Evolutionary conservation across 768 basidiomycete genomes (phyloP), one percentile per base, ranked within the genome.

Genomic region (Lentinula sp.): DNA sequence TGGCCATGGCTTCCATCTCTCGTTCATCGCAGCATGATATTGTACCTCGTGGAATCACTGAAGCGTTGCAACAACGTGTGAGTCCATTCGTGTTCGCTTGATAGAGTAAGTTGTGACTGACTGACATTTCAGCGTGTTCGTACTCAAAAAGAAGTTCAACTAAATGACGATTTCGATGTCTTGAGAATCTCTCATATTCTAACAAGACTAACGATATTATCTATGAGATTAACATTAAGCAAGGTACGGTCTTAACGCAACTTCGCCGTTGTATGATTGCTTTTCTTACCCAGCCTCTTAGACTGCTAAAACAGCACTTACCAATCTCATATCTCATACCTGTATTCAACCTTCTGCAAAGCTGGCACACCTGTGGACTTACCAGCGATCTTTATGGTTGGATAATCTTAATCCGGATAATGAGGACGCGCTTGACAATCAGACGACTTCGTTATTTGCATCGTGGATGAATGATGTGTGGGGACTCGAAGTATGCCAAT

Each of bases 1-100:
- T 82, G 65, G 70, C 76, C 18, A 55, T 81, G 51, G 68, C 69
- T 45, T 73, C 71, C 4, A 59, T 79, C 31, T 70, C 72, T 8
- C 52, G 64, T 5, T 51, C 46, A 3, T 39, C 57, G 46, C 43
- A 45, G 16, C 37, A 48, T 34, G 31, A 13, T 4, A 21, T 18
- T 18, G 10, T 34, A n/a, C 23, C 45, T 49, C 18, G 42, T 43
- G 6, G 10, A 21, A 49, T 74, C 8, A 60, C 60, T 18, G 51
- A 61, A 51, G 62, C 70, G 60, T 62, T 75, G 11, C 64, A 71
- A 59, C 64, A 71, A 59, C 42, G 59, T 32, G 72, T 74, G 61
- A 18, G 67, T 50, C 18, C 46, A 3, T 49, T 34, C 35, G 16
- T 18, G 21, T 2, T 46, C 40, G 18, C 18, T 40, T 23, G 34